These are phyloP conservation scores for Metschnikowia corniflorae DNA, from an alignment of 805 yeast genomes.

Conservation along the genomic window DNA sequence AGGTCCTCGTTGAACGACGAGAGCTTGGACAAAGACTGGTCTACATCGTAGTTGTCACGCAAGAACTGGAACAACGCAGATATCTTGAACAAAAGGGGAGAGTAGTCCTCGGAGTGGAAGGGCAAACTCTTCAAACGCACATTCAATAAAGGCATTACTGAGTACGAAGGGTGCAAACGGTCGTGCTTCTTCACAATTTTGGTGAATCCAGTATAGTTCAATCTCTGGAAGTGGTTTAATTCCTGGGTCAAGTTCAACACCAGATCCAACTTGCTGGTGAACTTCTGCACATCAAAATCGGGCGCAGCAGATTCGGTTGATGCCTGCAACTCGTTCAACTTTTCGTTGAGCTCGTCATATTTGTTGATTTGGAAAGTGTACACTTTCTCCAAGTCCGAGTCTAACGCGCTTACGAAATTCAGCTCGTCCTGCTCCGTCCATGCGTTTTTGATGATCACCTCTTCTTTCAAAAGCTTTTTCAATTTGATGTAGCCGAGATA, in stretches of 20 bases:
- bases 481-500: slow-evolving; percentile 64
- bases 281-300: slow-evolving; percentile 53
- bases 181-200: slow-evolving; percentile 97
- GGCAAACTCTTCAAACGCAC: slow-evolving; percentile 87
- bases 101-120: slow-evolving; percentile 90
- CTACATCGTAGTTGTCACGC: slow-evolving; percentile 63
- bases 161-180: slow-evolving; percentile 78
- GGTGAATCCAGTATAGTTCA: slow-evolving; percentile 91
- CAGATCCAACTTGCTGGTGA: slow-evolving; percentile 70
- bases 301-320: slow-evolving; percentile 39
- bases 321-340: slow-evolving; percentile 61
- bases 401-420: slow-evolving; percentile 61
- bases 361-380: slow-evolving; percentile 66
- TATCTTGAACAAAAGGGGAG: slow-evolving; percentile 81
- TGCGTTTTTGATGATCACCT: slow-evolving; percentile 42
- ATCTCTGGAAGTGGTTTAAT: slow-evolving; percentile 82
- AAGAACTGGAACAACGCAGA: slow-evolving; percentile 78
- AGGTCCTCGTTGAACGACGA: slow-evolving; percentile 41
- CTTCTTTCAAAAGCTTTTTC: slow-evolving; percentile 68
- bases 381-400: slow-evolving; percentile 71
- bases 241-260: slow-evolving; percentile 73
- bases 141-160: slow-evolving; percentile 85
- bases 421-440: slow-evolving; percentile 77
- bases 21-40: slow-evolving; percentile 46
- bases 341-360: slow-evolving; percentile 64